A percentile compares a stretch with the other conserved stretches of the same genome.
phyloP scores from a whole-genome alignment of 306 rosid genomes.

The Cicer pinnatifidum region DNA sequence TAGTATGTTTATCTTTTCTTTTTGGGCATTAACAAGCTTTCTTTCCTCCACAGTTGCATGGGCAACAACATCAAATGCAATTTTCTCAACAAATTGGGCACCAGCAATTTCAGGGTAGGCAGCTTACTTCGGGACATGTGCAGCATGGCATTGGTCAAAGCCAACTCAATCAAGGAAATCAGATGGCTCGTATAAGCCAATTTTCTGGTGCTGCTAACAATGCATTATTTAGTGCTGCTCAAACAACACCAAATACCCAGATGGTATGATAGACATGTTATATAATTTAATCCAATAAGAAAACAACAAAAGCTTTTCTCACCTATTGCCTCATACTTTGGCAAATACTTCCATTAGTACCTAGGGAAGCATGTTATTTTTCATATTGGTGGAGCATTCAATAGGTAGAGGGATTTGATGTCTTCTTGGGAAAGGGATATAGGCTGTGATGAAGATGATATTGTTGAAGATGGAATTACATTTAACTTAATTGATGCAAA shows the following conservation, averaged over 20 bases:
- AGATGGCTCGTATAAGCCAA: slow-evolving; percentile 79
- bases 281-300: slow-evolving; percentile 30
- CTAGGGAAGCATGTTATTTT: background rate
- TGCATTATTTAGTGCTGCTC: slow-evolving; percentile 87
- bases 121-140: slow-evolving; percentile 81
- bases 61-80: slow-evolving; percentile 92
- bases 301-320: background rate
- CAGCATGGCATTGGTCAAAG: slow-evolving; percentile 87
- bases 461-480: slow-evolving; percentile 23
- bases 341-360: background rate
- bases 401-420: background rate
- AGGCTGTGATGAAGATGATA: background rate
- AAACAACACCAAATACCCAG: slow-evolving; percentile 81
- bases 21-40: slow-evolving; percentile 39
- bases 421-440: background rate
- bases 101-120: slow-evolving; percentile 93
- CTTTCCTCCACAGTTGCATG: slow-evolving; percentile 66
- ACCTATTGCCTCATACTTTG: background rate
- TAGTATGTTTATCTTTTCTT: slow-evolving; percentile 32
- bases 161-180: slow-evolving; percentile 94
- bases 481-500: slow-evolving; percentile 20
- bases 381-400: background rate
- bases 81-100: slow-evolving; percentile 82
- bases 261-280: slow-evolving; percentile 60
- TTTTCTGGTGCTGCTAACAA: slow-evolving; percentile 80